Evolutionary conservation across 176 grass and related monocot species (phyloP), one percentile per base, ranked within the genome.

Genomic region (Themeda triandra): DNA sequence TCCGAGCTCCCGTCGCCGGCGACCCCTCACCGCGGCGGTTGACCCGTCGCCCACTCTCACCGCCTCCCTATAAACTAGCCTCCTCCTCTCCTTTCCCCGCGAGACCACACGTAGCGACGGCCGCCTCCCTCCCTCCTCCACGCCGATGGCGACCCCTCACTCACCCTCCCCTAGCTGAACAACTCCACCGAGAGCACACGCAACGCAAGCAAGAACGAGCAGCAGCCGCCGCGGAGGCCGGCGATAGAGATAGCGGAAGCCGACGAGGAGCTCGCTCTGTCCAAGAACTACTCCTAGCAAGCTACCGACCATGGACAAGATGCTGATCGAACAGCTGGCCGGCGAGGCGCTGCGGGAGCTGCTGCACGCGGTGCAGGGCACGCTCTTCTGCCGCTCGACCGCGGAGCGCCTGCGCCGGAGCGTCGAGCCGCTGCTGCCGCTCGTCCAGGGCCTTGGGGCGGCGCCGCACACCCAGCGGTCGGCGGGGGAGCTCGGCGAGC

Each of bases 401-500:
- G 97, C 97, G 5, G 93, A 94, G 82, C 93, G 92, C 64, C 92
- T 99, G 71, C 94, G 92, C 48, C 93, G 86, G 24, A 90, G 84
- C 59, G 97, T 99, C 2, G 97, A 99, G 75, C 83, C 89, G 69
- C 78, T 99, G 23, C 91, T 99, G 3, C 97, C 97, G 4, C 84
- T 96, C 69, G 91, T 99, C 24, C 89, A 96, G 87, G 87, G 30
- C 49, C 29, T 76, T 0, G 17, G 35, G 8, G 2, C 0, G 4
- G 37, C 17, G 18, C 39, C 63, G 0, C 77, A 66, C 60, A 37
- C 3, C 28, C 32, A 82, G 82, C 25, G 89, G 32, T 85, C 29
- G 75, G 77, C 72, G 11, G 79, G 69, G 0, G 93, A 99, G 86
- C 84, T 99, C 2, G 79, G 71, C 14, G 91, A 99, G 75, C 93